These are phyloP conservation scores for Pseudopithomyces maydicus DNA, from an alignment of 2,329 filamentous ascomycete genomes.

Conservation along the genomic window DNA sequence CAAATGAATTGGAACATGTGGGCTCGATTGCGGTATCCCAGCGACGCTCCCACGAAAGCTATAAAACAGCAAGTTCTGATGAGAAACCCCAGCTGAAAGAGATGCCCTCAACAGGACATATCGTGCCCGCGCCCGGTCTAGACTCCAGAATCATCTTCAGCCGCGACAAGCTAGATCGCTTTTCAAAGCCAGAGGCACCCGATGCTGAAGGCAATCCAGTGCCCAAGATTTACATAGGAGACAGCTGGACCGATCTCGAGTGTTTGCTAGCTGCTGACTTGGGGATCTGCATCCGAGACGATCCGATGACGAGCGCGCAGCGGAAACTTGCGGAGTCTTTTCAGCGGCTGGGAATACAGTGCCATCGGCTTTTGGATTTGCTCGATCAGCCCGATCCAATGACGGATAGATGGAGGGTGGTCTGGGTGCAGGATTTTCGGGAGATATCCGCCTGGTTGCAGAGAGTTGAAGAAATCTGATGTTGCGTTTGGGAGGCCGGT, in stretches of 20 bases:
- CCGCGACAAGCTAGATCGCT: conserved; percentile 44
- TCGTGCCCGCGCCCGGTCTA: conserved; percentile 17
- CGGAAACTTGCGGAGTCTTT: conserved; percentile 42
- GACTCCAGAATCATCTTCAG: conserved; percentile 41
- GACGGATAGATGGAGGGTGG: conserved; percentile 21
- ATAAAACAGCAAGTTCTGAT: no score
- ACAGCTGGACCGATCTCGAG: conserved; percentile 55
- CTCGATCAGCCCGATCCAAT: background rate
- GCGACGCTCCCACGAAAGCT: background rate
- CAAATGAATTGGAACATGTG: conserved; percentile 24
- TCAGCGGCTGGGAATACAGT: conserved; percentile 33
- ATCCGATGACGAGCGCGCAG: conserved; percentile 39
- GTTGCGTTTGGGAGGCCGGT: no score
- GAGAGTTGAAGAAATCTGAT: no score
- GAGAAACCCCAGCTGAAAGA: background rate
- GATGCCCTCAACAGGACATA: conserved; percentile 21
- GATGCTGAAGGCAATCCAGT: background rate
- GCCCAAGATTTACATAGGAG: conserved; percentile 52
- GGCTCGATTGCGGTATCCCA: background rate
- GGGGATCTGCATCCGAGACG: conserved; percentile 53
- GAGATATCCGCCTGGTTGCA: conserved; percentile 24
- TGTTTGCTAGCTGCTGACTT: conserved; percentile 51
- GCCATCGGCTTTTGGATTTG: conserved; percentile 23
- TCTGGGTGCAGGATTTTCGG: conserved; percentile 35
- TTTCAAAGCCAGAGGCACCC: conserved; percentile 17